Percentiles rank a stretch among this genome's conserved stretches.
Conservation (phyloP, 2,329 filamentous ascomycete genomes). For the Cercospora sojina region DNA sequence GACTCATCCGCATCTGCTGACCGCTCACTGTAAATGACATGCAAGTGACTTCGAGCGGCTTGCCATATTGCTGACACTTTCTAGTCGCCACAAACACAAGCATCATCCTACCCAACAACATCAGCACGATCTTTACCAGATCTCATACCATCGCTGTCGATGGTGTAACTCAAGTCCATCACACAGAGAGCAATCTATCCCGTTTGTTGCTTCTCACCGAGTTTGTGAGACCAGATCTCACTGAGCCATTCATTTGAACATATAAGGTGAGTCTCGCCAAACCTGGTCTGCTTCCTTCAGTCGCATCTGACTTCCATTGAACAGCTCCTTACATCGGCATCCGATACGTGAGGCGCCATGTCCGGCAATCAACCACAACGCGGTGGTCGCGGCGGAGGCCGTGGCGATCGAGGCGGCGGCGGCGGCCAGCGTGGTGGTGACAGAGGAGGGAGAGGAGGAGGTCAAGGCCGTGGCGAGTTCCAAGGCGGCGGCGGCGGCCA, state of each 20-base stretch:
- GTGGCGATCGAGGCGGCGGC: slow-evolving; percentile 6
- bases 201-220: not conserved
- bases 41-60: not conserved
- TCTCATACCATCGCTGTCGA: not conserved
- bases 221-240: slow-evolving; percentile 14
- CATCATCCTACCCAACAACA: not conserved
- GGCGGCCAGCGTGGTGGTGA: slow-evolving; percentile 17
- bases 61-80: not conserved
- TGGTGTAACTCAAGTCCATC: not conserved
- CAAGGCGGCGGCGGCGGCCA: slow-evolving; percentile 17
- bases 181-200: not conserved
- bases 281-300: not conserved
- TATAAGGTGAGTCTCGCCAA: not conserved
- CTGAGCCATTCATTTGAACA: slow-evolving; percentile 24
- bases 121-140: not conserved
- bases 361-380: slow-evolving; percentile 26
- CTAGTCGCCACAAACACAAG: not conserved
- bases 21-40: not conserved
- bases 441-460: slow-evolving; percentile 18
- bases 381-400: slow-evolving; percentile 17
- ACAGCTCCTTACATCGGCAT: slow-evolving; percentile 3
- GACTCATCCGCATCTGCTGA: not conserved
- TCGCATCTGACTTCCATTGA: not conserved
- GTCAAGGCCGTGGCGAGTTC: slow-evolving; percentile 15
- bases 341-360: slow-evolving; percentile 15